Evolutionary conservation across 106 monocot genomes (phyloP).

Genomic region (Agapanthus africanus): DNA sequence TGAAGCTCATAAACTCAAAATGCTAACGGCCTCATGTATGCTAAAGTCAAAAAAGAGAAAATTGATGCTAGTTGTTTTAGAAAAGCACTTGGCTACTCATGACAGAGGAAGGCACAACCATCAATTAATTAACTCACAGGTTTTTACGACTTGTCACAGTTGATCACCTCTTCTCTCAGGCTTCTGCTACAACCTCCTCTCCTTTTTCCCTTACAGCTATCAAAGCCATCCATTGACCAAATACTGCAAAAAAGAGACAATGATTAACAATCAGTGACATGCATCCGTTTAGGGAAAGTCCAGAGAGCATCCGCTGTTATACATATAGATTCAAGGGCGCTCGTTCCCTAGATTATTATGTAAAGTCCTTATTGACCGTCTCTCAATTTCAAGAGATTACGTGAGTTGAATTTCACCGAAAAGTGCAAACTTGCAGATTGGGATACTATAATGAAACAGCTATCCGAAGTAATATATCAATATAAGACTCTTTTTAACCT

Average conservation of each 20-base stretch:
- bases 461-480: no score
- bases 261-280: neutral
- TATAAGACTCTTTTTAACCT: no score
- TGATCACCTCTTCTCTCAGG: constrained; percentile 2
- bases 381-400: no score
- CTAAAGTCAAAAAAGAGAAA: neutral
- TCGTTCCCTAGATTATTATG: neutral
- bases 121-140: neutral
- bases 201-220: neutral
- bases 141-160: neutral
- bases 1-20: neutral
- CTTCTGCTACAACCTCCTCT: constrained; percentile 3
- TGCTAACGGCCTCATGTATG: neutral
- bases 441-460: no score
- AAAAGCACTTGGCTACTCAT: neutral
- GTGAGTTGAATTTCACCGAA: no score
- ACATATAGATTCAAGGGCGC: neutral
- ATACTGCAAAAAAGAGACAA: no score
- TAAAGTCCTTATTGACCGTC: no score
- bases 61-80: neutral
- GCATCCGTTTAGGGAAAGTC: neutral
- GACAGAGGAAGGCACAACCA: neutral
- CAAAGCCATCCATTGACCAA: neutral
- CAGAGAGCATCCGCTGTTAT: neutral
- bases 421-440: no score